Percentiles rank a stretch among this genome's conserved stretches.
These are phyloP conservation scores for Adansonia grandidieri DNA, from an alignment of 441 rosid species.

Conservation along the genomic window DNA sequence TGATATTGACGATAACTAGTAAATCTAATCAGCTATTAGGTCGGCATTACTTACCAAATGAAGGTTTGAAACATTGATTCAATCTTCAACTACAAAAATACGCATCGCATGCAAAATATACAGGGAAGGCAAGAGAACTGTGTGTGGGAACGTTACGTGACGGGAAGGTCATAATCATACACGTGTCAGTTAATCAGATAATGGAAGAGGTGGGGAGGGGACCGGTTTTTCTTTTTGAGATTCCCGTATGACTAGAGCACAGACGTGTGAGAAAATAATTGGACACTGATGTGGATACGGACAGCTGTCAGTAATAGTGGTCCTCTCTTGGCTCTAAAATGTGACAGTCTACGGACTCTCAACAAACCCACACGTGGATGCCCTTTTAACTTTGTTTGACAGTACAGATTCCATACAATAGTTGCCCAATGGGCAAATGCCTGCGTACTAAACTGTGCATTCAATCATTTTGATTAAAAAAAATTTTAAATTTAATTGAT, in stretches of 20 bases:
- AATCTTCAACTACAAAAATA: no score
- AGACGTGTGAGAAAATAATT: background rate
- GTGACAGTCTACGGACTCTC: background rate
- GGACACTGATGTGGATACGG: background rate
- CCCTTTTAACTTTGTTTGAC: background rate
- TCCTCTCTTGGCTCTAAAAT: background rate
- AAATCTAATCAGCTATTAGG: no score
- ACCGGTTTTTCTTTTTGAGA: background rate
- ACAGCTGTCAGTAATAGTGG: constrained; percentile 27
- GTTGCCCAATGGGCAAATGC: no score
- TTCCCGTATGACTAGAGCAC: background rate
- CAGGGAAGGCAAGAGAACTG: background rate
- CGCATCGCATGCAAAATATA: background rate
- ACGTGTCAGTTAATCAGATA: constrained; percentile 1
- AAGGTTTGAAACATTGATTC: no score
- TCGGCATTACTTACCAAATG: no score
- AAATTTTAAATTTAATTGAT: no score
- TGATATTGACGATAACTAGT: no score
- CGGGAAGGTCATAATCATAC: background rate
- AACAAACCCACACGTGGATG: constrained; percentile 12
- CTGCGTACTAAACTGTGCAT: no score
- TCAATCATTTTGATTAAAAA: no score
- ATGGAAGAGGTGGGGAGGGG: background rate
- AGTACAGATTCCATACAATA: background rate
- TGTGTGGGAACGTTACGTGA: background rate